phyloP scores from a whole-genome alignment of 768 basidiomycete genomes.

The Hortiboletus flavorubellus region DNA sequence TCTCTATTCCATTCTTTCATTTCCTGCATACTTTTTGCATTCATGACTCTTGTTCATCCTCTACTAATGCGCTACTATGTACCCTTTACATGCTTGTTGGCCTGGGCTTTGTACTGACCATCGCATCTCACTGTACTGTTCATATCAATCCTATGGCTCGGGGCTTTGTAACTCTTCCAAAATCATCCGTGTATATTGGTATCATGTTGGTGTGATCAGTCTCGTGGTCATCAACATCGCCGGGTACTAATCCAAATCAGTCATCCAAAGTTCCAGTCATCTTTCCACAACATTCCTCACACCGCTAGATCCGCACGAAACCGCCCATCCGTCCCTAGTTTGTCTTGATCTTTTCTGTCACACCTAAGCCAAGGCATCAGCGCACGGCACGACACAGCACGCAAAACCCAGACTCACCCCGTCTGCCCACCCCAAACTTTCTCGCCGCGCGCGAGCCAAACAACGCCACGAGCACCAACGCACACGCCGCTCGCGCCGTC shows the following conservation, averaged over 20 bases:
- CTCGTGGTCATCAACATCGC: not conserved
- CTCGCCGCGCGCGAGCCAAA: slow-evolving; percentile 64
- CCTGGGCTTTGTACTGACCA: slow-evolving; percentile 13
- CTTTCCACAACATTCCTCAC: not conserved
- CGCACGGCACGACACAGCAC: not conserved
- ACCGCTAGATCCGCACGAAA: not conserved
- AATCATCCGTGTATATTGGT: slow-evolving; percentile 4
- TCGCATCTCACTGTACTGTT: not conserved
- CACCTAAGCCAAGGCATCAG: slow-evolving; percentile 3
- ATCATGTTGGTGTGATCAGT: not conserved
- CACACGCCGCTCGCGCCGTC: slow-evolving; percentile 69
- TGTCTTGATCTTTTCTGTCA: slow-evolving; percentile 28
- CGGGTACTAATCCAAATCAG: slow-evolving; percentile 1
- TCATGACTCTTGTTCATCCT: not conserved
- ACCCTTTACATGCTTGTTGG: not conserved
- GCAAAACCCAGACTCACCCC: slow-evolving; percentile 10
- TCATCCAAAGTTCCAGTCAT: not conserved
- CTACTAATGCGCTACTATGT: not conserved
- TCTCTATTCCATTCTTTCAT: not conserved
- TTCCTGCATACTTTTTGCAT: not conserved
- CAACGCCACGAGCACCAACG: slow-evolving; percentile 55
- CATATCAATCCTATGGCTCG: not conserved
- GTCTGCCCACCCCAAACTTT: slow-evolving; percentile 45
- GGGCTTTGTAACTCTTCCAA: slow-evolving; percentile 13
- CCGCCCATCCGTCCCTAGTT: slow-evolving; percentile 4